phyloP scores from a whole-genome alignment of 2,329 filamentous ascomycete species.

The Ophiosphaerella herpotricha region DNA sequence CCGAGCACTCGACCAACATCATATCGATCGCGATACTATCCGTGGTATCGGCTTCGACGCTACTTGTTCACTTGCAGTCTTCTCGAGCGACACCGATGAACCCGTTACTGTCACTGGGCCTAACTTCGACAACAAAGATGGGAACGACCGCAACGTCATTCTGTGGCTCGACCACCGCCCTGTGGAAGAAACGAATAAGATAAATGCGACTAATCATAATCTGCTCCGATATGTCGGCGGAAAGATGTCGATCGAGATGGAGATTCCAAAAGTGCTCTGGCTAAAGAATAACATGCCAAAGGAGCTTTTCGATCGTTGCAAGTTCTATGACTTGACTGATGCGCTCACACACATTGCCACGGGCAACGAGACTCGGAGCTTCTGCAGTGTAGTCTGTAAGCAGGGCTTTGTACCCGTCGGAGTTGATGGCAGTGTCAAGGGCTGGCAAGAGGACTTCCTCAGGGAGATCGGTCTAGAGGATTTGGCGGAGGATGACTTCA shows the following conservation, averaged over 20 bases:
- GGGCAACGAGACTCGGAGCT: constrained; percentile 87
- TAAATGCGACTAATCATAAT: constrained; percentile 92
- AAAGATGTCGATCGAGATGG: constrained; percentile 99
- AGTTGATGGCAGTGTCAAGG: constrained; percentile 94
- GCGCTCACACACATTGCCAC: constrained; percentile 94
- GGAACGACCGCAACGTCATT: constrained; percentile 90
- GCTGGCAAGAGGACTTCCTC: constrained; percentile 97
- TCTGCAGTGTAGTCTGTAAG: constrained; percentile 96
- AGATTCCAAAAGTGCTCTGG: constrained; percentile 98
- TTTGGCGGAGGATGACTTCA: constrained; percentile 82
- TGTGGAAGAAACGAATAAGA: constrained; percentile 85
- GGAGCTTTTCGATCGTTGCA: constrained; percentile 87
- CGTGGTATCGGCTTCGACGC: constrained; percentile 96
- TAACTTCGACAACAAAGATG: constrained; percentile 74
- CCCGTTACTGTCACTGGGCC: constrained; percentile 89
- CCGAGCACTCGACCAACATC: constrained; percentile 78
- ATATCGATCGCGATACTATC: constrained; percentile 74
- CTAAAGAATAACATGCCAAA: constrained; percentile 97
- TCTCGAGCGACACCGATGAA: constrained; percentile 85
- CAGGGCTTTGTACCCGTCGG: constrained; percentile 97
- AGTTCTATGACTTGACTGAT: constrained; percentile 95
- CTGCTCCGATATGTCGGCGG: constrained; percentile 94
- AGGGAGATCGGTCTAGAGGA: constrained; percentile 84
- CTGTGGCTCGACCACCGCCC: constrained; percentile 97
- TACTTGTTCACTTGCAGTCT: constrained; percentile 95